These are phyloP conservation scores for Pleodorina starrii DNA, from an alignment of 139 green algal species.

Conservation along the genomic window DNA sequence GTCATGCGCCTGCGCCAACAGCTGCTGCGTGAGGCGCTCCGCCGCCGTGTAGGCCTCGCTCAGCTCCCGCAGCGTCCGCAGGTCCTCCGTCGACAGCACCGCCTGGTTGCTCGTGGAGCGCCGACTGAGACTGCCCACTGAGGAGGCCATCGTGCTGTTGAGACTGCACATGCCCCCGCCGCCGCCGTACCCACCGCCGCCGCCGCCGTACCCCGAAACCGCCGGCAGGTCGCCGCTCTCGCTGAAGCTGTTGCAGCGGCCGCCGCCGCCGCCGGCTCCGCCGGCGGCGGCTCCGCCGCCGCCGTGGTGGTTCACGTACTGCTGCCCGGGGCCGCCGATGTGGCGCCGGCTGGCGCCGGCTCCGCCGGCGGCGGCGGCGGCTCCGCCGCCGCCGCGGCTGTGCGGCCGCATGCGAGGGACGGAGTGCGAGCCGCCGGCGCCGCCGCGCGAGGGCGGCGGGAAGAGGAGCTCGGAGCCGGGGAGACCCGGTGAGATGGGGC, in stretches of 20 bases:
- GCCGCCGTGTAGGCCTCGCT: slow-evolving; percentile 47
- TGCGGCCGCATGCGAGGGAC: slow-evolving; percentile 12
- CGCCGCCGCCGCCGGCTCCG: not conserved
- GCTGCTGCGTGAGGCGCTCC: slow-evolving; percentile 49
- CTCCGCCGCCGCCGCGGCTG: not conserved
- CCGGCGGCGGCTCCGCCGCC: not conserved
- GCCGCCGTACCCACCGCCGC: not conserved
- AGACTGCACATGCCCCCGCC: not conserved
- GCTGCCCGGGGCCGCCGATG: not conserved
- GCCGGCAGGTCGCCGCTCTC: slow-evolving; percentile 21
- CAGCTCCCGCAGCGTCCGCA: slow-evolving; percentile 51
- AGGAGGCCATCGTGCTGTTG: slow-evolving; percentile 27
- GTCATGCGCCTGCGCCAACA: slow-evolving; percentile 52
- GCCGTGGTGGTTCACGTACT: not conserved
- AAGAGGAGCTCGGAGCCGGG: not conserved
- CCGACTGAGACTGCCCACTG: not conserved
- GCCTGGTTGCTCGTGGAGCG: slow-evolving; percentile 17
- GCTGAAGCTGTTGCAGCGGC: slow-evolving; percentile 1
- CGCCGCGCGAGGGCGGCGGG: not conserved
- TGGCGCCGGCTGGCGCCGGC: not conserved
- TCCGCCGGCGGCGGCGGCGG: not conserved
- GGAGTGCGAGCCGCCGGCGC: slow-evolving; percentile 15
- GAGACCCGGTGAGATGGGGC: not conserved
- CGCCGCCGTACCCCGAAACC: not conserved
- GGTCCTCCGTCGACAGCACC: slow-evolving; percentile 42